These are phyloP conservation scores for Citrus maxima DNA, from an alignment of 345 rosid genomes.

Conservation along the genomic window DNA sequence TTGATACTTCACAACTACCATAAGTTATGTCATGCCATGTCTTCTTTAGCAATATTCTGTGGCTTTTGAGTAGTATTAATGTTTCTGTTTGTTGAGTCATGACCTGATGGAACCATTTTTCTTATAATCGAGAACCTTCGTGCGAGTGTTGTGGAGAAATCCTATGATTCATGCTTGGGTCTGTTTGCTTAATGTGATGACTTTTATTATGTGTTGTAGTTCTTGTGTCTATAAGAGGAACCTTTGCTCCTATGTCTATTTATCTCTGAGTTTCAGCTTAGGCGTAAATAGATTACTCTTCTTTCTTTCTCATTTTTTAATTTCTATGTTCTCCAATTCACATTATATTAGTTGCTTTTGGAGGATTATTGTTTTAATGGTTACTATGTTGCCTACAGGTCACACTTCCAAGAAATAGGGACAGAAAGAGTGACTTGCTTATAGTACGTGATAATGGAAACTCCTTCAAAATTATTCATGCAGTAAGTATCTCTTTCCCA, in stretches of 20 bases:
- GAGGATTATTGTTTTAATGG: not conserved
- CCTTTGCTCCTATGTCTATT: not conserved
- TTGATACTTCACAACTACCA: not conserved
- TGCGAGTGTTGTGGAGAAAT: not conserved
- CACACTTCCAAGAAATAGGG: constrained; percentile 71
- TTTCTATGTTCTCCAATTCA: not conserved
- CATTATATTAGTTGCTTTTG: not conserved
- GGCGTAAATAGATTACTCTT: not conserved
- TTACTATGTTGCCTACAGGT: constrained; percentile 42
- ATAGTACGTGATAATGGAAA: constrained; percentile 76
- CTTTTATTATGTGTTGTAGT: not conserved
- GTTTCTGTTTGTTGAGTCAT: not conserved
- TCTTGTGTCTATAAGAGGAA: not conserved
- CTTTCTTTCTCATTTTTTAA: not conserved
- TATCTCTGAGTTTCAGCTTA: no score
- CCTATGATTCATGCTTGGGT: not conserved
- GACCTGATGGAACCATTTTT: not conserved
- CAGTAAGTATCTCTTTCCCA: constrained; percentile 34
- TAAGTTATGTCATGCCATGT: not conserved
- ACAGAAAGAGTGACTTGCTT: constrained; percentile 81
- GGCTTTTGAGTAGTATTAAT: not conserved
- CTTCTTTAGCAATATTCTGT: not conserved
- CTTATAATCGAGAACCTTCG: not conserved
- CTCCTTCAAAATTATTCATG: constrained; percentile 71
- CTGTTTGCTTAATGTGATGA: not conserved